phyloP scores from a whole-genome alignment of 352 stramenopile genomes.

The Phytophthora multivora region DNA sequence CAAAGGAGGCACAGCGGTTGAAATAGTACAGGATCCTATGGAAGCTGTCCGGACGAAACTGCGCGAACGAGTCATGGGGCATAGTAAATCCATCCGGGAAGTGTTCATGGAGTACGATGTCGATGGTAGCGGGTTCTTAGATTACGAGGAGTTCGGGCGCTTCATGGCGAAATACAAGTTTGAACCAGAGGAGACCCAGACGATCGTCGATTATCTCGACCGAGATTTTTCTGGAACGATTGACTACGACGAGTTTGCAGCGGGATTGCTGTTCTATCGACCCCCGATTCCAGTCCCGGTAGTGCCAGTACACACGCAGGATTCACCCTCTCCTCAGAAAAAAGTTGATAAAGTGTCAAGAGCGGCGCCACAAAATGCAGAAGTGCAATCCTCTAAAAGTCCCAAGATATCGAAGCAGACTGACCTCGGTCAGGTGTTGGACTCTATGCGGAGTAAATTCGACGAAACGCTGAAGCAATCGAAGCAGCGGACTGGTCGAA shows the following conservation, averaged over 20 bases:
- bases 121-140: slow-evolving; percentile 61
- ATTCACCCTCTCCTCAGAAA: slow-evolving; percentile 2
- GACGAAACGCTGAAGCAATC: slow-evolving; percentile 32
- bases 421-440: slow-evolving; percentile 27
- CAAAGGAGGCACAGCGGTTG: slow-evolving; percentile 12
- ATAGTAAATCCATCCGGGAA: slow-evolving; percentile 77
- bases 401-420: slow-evolving; percentile 6
- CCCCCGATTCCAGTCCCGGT: slow-evolving; percentile 23
- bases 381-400: too few species aligned
- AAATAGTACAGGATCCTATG: slow-evolving; percentile 43
- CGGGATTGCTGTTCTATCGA: slow-evolving; percentile 68
- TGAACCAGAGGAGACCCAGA: slow-evolving; percentile 42
- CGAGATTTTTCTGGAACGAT: slow-evolving; percentile 64
- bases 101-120: slow-evolving; percentile 72
- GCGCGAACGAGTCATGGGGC: slow-evolving; percentile 64
- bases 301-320: neutral
- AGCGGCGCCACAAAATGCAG: neutral
- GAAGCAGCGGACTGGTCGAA: slow-evolving; percentile 15
- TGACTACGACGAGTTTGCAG: slow-evolving; percentile 77
- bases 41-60: slow-evolving; percentile 61
- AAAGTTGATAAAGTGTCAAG: slow-evolving; percentile 11
- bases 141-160: slow-evolving; percentile 69
- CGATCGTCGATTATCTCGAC: slow-evolving; percentile 61
- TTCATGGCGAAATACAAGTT: slow-evolving; percentile 76
- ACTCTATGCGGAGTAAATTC: slow-evolving; percentile 32